Evolutionary conservation across 495 filamentous ascomycete genomes (phyloP), one percentile per base, ranked within the genome.

Genomic region (Penicillium egyptiacum): DNA sequence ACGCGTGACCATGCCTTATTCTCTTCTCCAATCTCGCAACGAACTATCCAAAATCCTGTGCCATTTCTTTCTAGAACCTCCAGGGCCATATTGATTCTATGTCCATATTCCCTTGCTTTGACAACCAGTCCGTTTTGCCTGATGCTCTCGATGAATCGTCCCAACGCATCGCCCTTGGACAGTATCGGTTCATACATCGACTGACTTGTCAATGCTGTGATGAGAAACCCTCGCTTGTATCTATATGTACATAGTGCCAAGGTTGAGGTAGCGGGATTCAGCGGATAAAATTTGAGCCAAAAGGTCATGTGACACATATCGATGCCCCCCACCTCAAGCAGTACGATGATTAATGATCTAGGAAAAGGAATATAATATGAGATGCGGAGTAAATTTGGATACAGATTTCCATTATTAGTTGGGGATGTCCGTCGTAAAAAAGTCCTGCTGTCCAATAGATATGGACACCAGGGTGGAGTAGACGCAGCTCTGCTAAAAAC

Each of bases 401-500:
- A 46, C 7, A 17, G 11, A 44, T 25, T 3, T 37, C 1, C 17
- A 52, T 52, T 44, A 33, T 23, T 31, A 20, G 17, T 17, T 53
- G 10, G 59, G 25, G 55, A 78, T 79, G 77, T 79, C 64, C 75
- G 77, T 79, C 77, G 69, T 77, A 72, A 66, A 75, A 76, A 74
- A 79, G 77, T 79, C 77, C 77, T 76, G 75, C 66, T 65, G 72
- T 71, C 70, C 74, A 63, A 77, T 70, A 42, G 50, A 60, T 62
- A 42, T 65, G 64, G 75, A 70, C 75, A 76, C 69, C 75, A 76
- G 75, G 77, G 77, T 80, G 77, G 77, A 80, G 75, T 80, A 79
- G 77, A 80, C 77, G 75, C 77, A 74, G 77, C 66, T 61, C 77
- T 80, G 77, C 77, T 80, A 80, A 75, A 79, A 78, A 74, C 77